A percentile compares a stretch with the other conserved stretches of the same genome.
Conservation (phyloP, 768 basidiomycete species). For the Psilocybe sp. region DNA sequence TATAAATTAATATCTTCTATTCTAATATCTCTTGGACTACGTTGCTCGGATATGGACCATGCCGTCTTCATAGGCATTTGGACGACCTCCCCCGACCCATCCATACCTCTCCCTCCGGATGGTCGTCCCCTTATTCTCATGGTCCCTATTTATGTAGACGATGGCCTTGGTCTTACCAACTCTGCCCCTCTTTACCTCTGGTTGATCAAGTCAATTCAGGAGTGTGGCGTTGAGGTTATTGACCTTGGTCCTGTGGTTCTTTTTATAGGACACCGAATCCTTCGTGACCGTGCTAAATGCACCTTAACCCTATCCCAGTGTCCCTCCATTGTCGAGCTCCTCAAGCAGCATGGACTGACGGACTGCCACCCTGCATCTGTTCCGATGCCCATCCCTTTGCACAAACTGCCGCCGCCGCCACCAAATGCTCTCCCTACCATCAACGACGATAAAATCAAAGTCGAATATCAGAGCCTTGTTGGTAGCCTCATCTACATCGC, state of each 20-base stretch:
- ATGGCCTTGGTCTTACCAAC: conserved; percentile 9
- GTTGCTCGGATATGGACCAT: conserved; percentile 21
- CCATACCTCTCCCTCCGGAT: conserved; percentile 1
- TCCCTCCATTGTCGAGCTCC: conserved; percentile 7
- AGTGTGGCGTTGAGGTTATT: conserved; percentile 4
- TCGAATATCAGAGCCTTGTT: conserved; percentile 17
- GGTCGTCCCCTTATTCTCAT: neutral
- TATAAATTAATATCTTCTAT: conserved; percentile 7
- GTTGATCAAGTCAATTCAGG: conserved; percentile 1
- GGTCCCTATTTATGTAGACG: conserved; percentile 10
- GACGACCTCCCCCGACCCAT: conserved; percentile 3
- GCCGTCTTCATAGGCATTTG: conserved; percentile 8
- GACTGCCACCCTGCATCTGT: conserved; percentile 8
- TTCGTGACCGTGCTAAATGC: conserved; percentile 4
- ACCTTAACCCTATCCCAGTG: conserved; percentile 7
- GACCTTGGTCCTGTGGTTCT: conserved; percentile 12
- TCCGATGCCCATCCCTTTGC: conserved; percentile 1
- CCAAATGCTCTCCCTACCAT: conserved; percentile 13
- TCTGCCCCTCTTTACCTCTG: neutral
- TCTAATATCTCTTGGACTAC: conserved; percentile 8
- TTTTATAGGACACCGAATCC: conserved; percentile 8
- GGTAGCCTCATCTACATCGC: conserved; percentile 27
- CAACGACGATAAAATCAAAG: conserved; percentile 9
- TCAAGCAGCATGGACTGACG: conserved; percentile 8
- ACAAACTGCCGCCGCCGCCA: conserved; percentile 2